A percentile compares a stretch with the other conserved stretches of the same genome.
phyloP scores from a whole-genome alignment of 2,329 filamentous ascomycete species.

The Scedosporium apiospermum region DNA sequence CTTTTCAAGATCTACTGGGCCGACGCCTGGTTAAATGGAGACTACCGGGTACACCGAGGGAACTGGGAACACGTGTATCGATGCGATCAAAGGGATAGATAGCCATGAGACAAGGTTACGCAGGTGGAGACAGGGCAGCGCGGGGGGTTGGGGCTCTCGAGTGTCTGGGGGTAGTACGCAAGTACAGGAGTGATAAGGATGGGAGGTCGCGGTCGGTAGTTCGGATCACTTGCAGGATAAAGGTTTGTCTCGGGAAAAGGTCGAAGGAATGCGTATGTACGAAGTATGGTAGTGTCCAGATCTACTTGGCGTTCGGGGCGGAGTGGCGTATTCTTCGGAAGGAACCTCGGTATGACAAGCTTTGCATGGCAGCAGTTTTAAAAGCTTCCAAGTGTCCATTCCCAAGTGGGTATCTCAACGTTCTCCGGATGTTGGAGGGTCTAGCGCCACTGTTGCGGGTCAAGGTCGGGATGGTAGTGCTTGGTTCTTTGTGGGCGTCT shows the following conservation, averaged over 20 bases:
- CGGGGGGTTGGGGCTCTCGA: no score
- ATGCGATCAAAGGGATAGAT: no score
- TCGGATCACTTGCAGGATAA: neutral
- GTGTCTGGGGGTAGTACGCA: neutral
- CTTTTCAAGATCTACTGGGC: no score
- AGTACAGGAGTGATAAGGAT: neutral
- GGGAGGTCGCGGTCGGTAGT: neutral
- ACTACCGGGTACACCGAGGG: no score
- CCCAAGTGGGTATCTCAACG: no score
- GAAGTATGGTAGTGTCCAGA: neutral
- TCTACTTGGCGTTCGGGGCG: neutral
- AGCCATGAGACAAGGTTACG: no score
- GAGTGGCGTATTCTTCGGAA: neutral
- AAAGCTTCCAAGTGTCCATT: no score
- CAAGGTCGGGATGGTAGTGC: neutral
- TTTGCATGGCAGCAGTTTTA: neutral
- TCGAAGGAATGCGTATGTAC: neutral
- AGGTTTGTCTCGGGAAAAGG: neutral
- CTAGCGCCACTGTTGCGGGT: neutral
- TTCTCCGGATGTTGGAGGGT: neutral
- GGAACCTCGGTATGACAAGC: neutral
- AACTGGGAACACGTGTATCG: no score
- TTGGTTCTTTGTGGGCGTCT: neutral
- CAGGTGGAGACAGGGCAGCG: no score
- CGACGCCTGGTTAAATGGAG: no score